These are phyloP conservation scores for Penicillium coffeae DNA, from an alignment of 495 filamentous ascomycete genomes.

Conservation along the genomic window DNA sequence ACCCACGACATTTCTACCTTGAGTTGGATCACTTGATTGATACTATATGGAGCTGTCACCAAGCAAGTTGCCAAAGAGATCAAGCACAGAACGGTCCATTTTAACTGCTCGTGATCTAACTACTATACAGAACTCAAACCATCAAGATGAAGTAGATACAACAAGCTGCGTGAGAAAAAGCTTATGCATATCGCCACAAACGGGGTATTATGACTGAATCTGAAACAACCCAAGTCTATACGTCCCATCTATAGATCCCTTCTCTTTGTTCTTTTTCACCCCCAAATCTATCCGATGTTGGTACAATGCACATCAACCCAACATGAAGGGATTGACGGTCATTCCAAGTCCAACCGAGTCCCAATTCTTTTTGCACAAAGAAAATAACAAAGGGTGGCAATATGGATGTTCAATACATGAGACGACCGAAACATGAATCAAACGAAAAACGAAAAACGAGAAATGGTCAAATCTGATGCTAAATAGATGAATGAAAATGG, in stretches of 20 bases:
- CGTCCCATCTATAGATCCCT: slow-evolving; percentile 5
- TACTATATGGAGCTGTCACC: too few relatives aligned
- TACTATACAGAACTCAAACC: slow-evolving; percentile 15
- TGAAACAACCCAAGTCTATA: neutral
- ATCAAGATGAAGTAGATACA: slow-evolving; percentile 1
- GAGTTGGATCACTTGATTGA: too few relatives aligned
- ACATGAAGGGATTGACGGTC: slow-evolving; percentile 9
- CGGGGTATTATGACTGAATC: neutral
- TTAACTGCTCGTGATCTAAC: slow-evolving; percentile 19
- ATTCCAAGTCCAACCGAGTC: slow-evolving; percentile 4
- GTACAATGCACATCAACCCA: slow-evolving; percentile 30
- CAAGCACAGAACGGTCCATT: slow-evolving; percentile 5
- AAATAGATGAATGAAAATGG: slow-evolving; percentile 13
- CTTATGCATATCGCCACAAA: neutral
- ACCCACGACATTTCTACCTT: too few relatives aligned
- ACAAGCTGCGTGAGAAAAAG: slow-evolving; percentile 1
- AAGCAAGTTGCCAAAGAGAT: too few relatives aligned
- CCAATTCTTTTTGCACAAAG: slow-evolving; percentile 6
- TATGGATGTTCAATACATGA: neutral
- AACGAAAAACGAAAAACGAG: slow-evolving; percentile 3
- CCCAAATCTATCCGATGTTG: slow-evolving; percentile 37
- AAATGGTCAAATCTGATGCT: slow-evolving; percentile 21
- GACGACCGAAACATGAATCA: slow-evolving; percentile 3
- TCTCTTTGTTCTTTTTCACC: slow-evolving; percentile 9
- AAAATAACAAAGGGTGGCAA: slow-evolving; percentile 4